These are phyloP conservation scores for Syzygium syzygioides DNA, from an alignment of 441 rosid species.

Conservation along the genomic window DNA sequence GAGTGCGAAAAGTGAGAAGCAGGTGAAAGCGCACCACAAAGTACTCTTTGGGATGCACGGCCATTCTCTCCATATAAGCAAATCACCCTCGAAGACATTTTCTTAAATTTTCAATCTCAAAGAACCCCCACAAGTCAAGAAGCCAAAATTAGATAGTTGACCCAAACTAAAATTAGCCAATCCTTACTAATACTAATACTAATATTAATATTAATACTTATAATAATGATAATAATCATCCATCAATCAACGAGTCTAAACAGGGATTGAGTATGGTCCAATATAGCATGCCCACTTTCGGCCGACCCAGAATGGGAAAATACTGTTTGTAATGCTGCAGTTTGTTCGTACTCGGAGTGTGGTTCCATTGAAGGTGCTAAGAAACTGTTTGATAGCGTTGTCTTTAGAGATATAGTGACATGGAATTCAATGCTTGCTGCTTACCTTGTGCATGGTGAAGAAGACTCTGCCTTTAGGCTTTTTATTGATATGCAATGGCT, in stretches of 20 bases:
- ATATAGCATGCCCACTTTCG: neutral
- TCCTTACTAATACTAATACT: too few relatives aligned
- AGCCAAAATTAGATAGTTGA: too few relatives aligned
- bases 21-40: too few relatives aligned
- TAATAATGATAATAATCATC: too few relatives aligned
- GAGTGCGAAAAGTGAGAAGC: too few relatives aligned
- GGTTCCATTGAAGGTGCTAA: slow-evolving; percentile 50
- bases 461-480: slow-evolving; percentile 35
- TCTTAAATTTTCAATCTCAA: too few relatives aligned
- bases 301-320: slow-evolving; percentile 22
- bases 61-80: too few relatives aligned
- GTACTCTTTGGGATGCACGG: too few relatives aligned
- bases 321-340: slow-evolving; percentile 55
- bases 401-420: slow-evolving; percentile 44
- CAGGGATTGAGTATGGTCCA: neutral
- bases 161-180: too few relatives aligned
- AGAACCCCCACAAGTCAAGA: too few relatives aligned
- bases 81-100: too few relatives aligned
- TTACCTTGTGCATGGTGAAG: slow-evolving; percentile 38
- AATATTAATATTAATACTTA: too few relatives aligned
- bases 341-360: slow-evolving; percentile 58
- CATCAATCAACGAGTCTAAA: neutral
- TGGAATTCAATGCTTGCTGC: slow-evolving; percentile 76
- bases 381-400: slow-evolving; percentile 44
- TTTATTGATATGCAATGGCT: slow-evolving; percentile 41